Percentiles rank a stretch among this genome's conserved stretches.
phyloP scores from a whole-genome alignment of 2,329 filamentous ascomycete genomes.

The Aaosphaeria pasadenensis region DNA sequence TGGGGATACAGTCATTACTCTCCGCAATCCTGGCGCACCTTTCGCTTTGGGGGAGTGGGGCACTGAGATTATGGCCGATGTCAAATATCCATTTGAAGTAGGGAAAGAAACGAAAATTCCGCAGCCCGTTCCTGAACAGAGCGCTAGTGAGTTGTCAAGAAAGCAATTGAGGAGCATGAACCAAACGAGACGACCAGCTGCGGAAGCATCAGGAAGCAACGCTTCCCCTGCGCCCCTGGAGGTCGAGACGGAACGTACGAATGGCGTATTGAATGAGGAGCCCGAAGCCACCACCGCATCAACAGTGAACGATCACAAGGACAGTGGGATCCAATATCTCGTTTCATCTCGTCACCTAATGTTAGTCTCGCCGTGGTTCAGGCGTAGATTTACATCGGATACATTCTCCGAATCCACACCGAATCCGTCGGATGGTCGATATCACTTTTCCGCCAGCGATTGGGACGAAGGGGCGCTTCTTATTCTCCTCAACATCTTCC shows the following conservation, averaged over 20 bases:
- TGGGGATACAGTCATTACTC: neutral
- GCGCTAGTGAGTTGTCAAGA: neutral
- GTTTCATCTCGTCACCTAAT: conserved; percentile 9
- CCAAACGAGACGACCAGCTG: no score
- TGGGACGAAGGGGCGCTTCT: conserved; percentile 40
- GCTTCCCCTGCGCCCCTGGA: no score
- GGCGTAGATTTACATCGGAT: neutral
- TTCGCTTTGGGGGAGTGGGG: conserved; percentile 3
- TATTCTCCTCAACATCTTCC: conserved; percentile 45
- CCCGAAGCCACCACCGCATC: neutral
- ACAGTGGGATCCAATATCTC: neutral
- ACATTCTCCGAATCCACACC: neutral
- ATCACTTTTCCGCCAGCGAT: conserved; percentile 4
- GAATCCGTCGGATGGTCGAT: neutral
- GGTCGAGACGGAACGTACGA: neutral
- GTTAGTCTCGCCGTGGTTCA: conserved; percentile 3
- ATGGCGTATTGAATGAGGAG: neutral
- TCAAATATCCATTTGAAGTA: neutral
- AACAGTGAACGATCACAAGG: neutral
- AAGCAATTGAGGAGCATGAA: neutral
- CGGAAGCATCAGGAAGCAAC: no score
- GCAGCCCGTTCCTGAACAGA: neutral
- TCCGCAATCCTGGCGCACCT: neutral
- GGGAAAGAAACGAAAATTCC: neutral
- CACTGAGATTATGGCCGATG: neutral